phyloP scores from a whole-genome alignment of 2,329 filamentous ascomycete species.

The Cordyceps militaris region DNA sequence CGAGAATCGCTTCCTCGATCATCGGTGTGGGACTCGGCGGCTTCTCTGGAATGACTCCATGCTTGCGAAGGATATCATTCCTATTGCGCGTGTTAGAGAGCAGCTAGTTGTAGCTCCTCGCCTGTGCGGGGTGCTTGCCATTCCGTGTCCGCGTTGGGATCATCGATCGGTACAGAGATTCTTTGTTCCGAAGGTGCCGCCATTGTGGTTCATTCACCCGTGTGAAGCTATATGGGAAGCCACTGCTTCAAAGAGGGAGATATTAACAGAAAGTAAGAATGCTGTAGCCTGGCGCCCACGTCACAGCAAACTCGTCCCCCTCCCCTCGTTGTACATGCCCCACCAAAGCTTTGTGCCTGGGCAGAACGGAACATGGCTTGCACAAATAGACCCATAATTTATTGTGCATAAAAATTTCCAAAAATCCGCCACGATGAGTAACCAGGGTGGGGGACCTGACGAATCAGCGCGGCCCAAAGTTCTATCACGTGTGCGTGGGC shows the following conservation, averaged over 20 bases:
- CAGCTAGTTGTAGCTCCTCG: not conserved
- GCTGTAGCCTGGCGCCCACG: conserved; percentile 11
- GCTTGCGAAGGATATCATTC: conserved; percentile 97
- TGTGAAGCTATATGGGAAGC: not conserved
- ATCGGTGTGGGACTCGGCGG: conserved; percentile 90
- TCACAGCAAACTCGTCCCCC: conserved; percentile 7
- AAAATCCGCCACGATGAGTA: conserved; percentile 13
- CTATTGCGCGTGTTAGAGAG: conserved; percentile 36
- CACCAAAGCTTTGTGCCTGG: conserved; percentile 2
- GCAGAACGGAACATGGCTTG: not conserved
- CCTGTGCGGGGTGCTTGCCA: conserved; percentile 53
- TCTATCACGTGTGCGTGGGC: conserved; percentile 31
- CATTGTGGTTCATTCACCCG: conserved; percentile 33
- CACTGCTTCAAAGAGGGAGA: not conserved
- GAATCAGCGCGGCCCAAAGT: conserved; percentile 15
- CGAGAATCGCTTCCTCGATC: conserved; percentile 87
- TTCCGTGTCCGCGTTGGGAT: conserved; percentile 96
- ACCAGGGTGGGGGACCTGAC: conserved; percentile 7
- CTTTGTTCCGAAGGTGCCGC: conserved; percentile 56
- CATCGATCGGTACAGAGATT: conserved; percentile 77
- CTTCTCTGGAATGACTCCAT: conserved; percentile 96
- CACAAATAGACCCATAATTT: conserved; percentile 12
- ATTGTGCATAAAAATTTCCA: conserved; percentile 11
- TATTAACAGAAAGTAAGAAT: not conserved
- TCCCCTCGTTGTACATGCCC: not conserved